A percentile compares a stretch with the other conserved stretches of the same genome.
These are phyloP conservation scores for Santalum album DNA, from an alignment of 164 flowering plant species.

Conservation along the genomic window DNA sequence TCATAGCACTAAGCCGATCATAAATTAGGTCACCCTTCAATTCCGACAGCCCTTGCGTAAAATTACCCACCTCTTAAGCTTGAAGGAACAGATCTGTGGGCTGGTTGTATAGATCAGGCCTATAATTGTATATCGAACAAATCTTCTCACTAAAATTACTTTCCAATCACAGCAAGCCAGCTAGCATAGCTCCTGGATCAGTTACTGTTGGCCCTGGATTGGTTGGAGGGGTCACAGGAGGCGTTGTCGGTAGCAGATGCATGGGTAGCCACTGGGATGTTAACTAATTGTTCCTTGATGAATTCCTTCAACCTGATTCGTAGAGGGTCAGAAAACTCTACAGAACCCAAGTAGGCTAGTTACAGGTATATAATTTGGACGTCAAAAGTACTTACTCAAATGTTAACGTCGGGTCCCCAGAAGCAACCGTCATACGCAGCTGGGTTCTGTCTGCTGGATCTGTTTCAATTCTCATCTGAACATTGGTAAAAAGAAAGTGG, in stretches of 20 bases:
- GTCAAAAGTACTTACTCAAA: conserved; percentile 51
- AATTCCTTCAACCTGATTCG: conserved; percentile 84
- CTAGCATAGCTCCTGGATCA: conserved; percentile 91
- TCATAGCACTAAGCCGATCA: conserved; percentile 26
- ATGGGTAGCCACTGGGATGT: conserved; percentile 44
- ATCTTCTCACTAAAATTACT: conserved; percentile 22
- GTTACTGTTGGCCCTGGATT: conserved; percentile 24
- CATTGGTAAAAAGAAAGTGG: conserved; percentile 1
- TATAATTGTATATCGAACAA: conserved; percentile 27
- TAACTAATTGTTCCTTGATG: conserved; percentile 76
- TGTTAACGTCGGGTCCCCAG: conserved; percentile 84
- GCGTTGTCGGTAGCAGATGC: conserved; percentile 36
- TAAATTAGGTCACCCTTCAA: conserved; percentile 18
- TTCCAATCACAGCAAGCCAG: conserved; percentile 61
- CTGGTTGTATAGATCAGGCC: conserved; percentile 26
- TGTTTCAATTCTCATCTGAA: conserved; percentile 86
- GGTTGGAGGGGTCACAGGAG: conserved; percentile 33
- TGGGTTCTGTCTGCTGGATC: conserved; percentile 99
- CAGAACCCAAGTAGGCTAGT: neutral
- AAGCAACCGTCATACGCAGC: conserved; percentile 87
- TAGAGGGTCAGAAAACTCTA: conserved; percentile 9
- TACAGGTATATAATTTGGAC: neutral
- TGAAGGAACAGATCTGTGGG: conserved; percentile 18
- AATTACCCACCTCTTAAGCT: conserved; percentile 19
- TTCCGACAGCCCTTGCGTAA: conserved; percentile 63